Evolutionary conservation across 2,329 filamentous ascomycete genomes (phyloP).

Genomic region (Pseudocercospora eumusae): DNA sequence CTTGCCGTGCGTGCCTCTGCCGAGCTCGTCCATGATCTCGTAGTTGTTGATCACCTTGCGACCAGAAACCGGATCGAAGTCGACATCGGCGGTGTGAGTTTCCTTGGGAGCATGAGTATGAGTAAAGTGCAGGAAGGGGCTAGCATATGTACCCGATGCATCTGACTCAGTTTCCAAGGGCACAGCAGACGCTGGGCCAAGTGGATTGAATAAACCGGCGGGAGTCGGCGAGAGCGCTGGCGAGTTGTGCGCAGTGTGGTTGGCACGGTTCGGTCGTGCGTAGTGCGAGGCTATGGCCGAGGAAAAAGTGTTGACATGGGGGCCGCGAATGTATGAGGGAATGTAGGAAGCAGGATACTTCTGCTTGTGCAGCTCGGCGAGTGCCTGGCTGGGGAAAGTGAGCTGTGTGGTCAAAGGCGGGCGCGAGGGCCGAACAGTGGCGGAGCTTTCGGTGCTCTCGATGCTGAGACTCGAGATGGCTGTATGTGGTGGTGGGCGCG

Average conservation of each 20-base stretch:
- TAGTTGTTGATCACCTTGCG: slow-evolving; percentile 98
- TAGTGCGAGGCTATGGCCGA: slow-evolving; percentile 46
- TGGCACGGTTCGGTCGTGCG: slow-evolving; percentile 36
- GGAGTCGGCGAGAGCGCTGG: slow-evolving; percentile 47
- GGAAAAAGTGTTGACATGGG: slow-evolving; percentile 46
- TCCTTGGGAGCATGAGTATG: slow-evolving; percentile 55
- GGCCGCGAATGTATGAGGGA: slow-evolving; percentile 45
- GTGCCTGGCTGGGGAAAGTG: slow-evolving; percentile 53
- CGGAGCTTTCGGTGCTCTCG: slow-evolving; percentile 43
- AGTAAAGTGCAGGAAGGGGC: slow-evolving; percentile 53
- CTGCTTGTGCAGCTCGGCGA: slow-evolving; percentile 52
- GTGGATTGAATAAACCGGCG: slow-evolving; percentile 47
- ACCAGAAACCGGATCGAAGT: slow-evolving; percentile 83
- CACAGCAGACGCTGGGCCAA: slow-evolving; percentile 35
- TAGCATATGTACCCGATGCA: slow-evolving; percentile 49
- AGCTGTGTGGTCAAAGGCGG: slow-evolving; percentile 34
- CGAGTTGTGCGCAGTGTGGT: slow-evolving; percentile 49
- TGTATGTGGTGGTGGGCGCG: slow-evolving; percentile 44
- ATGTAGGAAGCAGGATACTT: slow-evolving; percentile 43
- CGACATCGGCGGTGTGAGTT: slow-evolving; percentile 87
- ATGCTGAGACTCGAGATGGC: slow-evolving; percentile 47
- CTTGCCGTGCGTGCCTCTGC: slow-evolving; percentile 93
- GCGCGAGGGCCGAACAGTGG: slow-evolving; percentile 37
- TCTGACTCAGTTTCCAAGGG: slow-evolving; percentile 35
- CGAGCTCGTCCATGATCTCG: slow-evolving; percentile 93